phyloP scores from a whole-genome alignment of 495 filamentous ascomycete species.

The Coniosporium apollinis region DNA sequence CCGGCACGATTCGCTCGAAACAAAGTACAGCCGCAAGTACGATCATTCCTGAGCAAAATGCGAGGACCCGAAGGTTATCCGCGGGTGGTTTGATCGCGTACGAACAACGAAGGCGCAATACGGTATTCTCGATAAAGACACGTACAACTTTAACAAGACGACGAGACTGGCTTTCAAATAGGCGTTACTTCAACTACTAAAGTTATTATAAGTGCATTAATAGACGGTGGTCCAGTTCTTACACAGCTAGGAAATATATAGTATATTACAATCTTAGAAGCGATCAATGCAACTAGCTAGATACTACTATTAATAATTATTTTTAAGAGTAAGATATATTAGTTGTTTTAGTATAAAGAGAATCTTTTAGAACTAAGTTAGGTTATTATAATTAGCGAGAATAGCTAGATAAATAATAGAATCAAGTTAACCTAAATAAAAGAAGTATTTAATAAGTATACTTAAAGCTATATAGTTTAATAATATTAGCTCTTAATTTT shows the following conservation, averaged over 20 bases:
- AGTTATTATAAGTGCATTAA: conserved; percentile 20
- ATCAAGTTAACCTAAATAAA: conserved; percentile 2
- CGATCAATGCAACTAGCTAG: conserved; percentile 16
- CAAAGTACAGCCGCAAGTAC: no score
- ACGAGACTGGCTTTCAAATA: no score
- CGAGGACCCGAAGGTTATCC: no score
- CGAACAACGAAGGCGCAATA: no score
- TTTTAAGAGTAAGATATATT: conserved; percentile 18
- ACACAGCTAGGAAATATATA: conserved; percentile 25
- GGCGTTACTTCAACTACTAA: conserved; percentile 17
- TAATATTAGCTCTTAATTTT: conserved; percentile 8
- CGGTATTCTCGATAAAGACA: no score
- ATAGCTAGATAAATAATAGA: conserved; percentile 8
- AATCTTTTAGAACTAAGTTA: conserved; percentile 13
- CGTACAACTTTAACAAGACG: no score
- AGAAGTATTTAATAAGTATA: conserved; percentile 6
- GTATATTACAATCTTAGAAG: conserved; percentile 25
- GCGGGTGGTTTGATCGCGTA: no score
- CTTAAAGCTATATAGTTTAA: conserved; percentile 2
- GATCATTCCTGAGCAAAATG: no score
- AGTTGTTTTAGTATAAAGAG: conserved; percentile 17
- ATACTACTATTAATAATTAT: conserved; percentile 23
- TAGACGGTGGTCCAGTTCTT: conserved; percentile 7
- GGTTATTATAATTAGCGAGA: conserved; percentile 5
- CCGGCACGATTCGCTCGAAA: no score